Evolutionary conservation across 2,329 filamentous ascomycete species (phyloP).

Genomic region (Fusarium redolens): DNA sequence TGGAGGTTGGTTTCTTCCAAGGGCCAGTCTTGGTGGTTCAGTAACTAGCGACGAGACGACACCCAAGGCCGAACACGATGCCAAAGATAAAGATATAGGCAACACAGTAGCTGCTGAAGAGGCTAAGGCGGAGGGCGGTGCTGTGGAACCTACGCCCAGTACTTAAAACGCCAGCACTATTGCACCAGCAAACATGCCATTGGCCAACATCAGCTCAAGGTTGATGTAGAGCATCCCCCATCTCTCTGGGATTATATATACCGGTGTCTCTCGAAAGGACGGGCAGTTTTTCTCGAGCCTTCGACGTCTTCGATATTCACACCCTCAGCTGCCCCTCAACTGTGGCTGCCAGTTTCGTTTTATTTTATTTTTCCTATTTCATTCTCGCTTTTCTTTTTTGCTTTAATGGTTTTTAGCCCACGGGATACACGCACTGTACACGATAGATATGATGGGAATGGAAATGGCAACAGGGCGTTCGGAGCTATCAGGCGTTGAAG

Average conservation of each 20-base stretch:
- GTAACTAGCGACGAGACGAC: conserved; percentile 42
- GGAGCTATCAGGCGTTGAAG: conserved; percentile 17
- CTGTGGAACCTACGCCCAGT: background rate
- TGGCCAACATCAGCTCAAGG: background rate
- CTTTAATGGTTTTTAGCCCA: conserved; percentile 19
- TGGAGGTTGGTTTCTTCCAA: conserved; percentile 80
- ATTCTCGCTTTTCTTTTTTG: background rate
- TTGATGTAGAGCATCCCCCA: background rate
- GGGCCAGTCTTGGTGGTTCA: conserved; percentile 12
- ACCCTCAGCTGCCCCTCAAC: background rate
- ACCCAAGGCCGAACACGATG: conserved; percentile 41
- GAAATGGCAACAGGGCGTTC: conserved; percentile 32
- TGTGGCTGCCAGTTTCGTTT: background rate
- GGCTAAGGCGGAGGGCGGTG: background rate
- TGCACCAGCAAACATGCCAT: background rate
- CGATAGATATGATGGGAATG: conserved; percentile 31
- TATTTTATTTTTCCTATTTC: background rate
- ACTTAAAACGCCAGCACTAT: background rate
- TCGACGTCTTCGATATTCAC: background rate
- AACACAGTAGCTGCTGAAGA: background rate
- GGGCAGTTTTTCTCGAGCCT: background rate
- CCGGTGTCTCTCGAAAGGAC: background rate
- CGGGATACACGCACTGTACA: conserved; percentile 28
- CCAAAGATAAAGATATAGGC: conserved; percentile 32
- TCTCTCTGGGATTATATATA: background rate